These are phyloP conservation scores for Leccinum uliginosum DNA, from an alignment of 768 basidiomycete species.

Conservation along the genomic window DNA sequence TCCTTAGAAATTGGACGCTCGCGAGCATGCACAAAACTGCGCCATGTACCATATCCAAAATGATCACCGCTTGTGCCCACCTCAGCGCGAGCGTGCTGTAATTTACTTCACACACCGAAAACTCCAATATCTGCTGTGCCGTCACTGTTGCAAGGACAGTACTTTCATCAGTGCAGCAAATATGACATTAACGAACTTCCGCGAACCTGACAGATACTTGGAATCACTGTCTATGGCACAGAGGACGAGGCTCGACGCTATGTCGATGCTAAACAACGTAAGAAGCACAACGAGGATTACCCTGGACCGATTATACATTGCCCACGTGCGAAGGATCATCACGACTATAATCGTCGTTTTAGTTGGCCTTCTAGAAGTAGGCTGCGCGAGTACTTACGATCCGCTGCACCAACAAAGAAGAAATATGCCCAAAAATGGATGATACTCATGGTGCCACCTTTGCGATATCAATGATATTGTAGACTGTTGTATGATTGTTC, in stretches of 20 bases:
- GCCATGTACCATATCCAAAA: not conserved
- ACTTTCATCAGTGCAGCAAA: not conserved
- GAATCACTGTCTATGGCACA: not conserved
- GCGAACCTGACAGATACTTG: not conserved
- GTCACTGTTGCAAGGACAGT: not conserved
- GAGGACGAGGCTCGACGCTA: not conserved
- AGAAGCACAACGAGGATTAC: not conserved
- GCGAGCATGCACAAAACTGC: not conserved
- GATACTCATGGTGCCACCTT: not conserved
- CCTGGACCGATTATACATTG: not conserved
- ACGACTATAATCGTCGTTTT: not conserved
- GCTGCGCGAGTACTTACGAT: not conserved
- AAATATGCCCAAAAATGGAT: not conserved
- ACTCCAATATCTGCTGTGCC: not conserved
- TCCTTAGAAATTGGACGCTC: not conserved
- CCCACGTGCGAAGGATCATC: not conserved
- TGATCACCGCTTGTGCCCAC: not conserved
- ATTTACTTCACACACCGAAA: accelerated
- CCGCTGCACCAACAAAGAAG: not conserved
- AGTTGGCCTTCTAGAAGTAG: not conserved
- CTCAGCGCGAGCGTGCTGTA: not conserved
- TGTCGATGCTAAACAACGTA: not conserved
- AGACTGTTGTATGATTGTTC: not conserved
- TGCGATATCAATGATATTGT: not conserved
- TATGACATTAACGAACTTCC: too few species aligned